Conservation (phyloP, 805 yeast species). For the Yarrowia osloensis region DNA sequence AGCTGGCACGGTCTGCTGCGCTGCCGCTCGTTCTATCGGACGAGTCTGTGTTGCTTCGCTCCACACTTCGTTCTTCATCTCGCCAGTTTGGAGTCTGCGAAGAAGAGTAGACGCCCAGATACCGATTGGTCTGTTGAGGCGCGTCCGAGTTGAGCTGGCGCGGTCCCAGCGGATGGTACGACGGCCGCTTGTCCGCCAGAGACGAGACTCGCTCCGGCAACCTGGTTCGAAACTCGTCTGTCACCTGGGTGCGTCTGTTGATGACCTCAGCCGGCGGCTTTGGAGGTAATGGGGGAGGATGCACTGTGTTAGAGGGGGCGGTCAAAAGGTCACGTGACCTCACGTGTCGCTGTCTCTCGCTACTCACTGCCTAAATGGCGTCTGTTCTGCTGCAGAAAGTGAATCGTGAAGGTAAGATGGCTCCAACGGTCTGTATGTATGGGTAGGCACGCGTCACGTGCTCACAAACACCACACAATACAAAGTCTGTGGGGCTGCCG, state of each 20-base stretch:
- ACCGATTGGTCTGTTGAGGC: background rate
- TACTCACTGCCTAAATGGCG: slow-evolving; percentile 24
- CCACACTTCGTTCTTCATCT: background rate
- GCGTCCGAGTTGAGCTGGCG: slow-evolving; percentile 17
- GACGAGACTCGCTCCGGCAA: slow-evolving; percentile 20
- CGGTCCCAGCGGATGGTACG: slow-evolving; percentile 12
- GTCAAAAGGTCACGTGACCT: background rate
- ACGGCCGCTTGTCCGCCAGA: slow-evolving; percentile 8
- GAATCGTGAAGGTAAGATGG: background rate
- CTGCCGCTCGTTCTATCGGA: background rate
- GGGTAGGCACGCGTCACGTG: slow-evolving; percentile 18
- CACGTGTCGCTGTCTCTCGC: too few species aligned
- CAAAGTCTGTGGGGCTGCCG: background rate
- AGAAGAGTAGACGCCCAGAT: background rate
- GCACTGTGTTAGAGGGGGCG: background rate
- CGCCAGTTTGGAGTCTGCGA: background rate
- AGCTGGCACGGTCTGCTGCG: background rate
- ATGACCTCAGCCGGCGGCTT: slow-evolving; percentile 35
- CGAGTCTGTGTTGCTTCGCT: slow-evolving; percentile 11
- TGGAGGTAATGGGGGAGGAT: slow-evolving; percentile 36
- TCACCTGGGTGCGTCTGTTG: slow-evolving; percentile 32
- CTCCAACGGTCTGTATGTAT: background rate
- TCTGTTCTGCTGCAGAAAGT: slow-evolving; percentile 3
- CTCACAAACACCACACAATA: background rate
- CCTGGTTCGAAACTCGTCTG: slow-evolving; percentile 31